Conservation (phyloP, 2,329 filamentous ascomycete species). For the Macroventuria anomochaeta region DNA sequence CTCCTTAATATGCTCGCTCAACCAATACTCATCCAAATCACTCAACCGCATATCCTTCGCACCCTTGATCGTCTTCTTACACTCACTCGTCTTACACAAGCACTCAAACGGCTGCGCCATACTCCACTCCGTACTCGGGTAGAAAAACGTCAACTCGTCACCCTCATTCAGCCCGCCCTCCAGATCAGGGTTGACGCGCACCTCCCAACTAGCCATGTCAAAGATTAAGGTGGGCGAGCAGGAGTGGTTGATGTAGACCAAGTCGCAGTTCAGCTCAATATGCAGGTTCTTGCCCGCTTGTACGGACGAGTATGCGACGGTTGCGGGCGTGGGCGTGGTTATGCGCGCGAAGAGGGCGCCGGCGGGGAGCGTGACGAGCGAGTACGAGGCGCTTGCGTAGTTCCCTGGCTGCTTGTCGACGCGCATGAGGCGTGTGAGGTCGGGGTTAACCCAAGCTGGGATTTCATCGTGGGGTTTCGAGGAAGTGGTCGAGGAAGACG, state of each 20-base stretch:
- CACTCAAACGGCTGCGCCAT: conserved; percentile 77
- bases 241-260: conserved; percentile 65
- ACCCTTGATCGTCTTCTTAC: conserved; percentile 68
- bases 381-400: conserved; percentile 55
- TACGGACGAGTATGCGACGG: conserved; percentile 59
- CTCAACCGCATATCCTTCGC: conserved; percentile 64
- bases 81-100: conserved; percentile 63
- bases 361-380: conserved; percentile 58
- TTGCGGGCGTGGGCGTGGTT: conserved; percentile 53
- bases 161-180: conserved; percentile 43
- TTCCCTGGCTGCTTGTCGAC: conserved; percentile 49
- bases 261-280: conserved; percentile 63
- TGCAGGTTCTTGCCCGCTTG: conserved; percentile 58
- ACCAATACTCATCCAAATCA: conserved; percentile 63
- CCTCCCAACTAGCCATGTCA: conserved; percentile 57
- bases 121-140: conserved; percentile 75
- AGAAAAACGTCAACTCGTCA: conserved; percentile 67
- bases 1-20: conserved; percentile 42
- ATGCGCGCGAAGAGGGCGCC: conserved; percentile 60
- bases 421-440: conserved; percentile 48
- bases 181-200: conserved; percentile 60
- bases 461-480: conserved; percentile 16
- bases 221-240: conserved; percentile 61
- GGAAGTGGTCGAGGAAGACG: conserved; percentile 19
- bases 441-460: conserved; percentile 47